A percentile compares a stretch with the other conserved stretches of the same genome.
phyloP scores from a whole-genome alignment of 768 basidiomycete species.

The Gelatoporia subvermispora region DNA sequence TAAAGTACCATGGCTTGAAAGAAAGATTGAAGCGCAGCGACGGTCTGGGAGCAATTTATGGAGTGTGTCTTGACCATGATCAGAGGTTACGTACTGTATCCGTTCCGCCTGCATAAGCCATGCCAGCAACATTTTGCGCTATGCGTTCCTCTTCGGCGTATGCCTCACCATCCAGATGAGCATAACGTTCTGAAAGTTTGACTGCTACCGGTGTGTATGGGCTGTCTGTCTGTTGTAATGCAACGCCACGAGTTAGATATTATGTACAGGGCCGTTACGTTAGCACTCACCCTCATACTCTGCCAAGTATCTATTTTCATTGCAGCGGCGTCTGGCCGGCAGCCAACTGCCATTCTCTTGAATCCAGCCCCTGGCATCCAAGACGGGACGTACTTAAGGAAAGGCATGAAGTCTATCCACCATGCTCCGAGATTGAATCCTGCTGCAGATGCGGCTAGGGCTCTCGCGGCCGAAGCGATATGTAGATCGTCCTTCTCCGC shows the following conservation, averaged over 20 bases:
- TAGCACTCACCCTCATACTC: too few species aligned
- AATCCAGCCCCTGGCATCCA: conserved; percentile 23
- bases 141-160: too few species aligned
- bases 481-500: conserved; percentile 1
- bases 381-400: conserved; percentile 13
- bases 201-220: too few species aligned
- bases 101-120: conserved; percentile 3
- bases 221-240: too few species aligned
- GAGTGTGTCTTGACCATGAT: neutral
- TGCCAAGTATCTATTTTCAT: too few species aligned
- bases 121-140: neutral
- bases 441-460: conserved; percentile 1
- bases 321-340: too few species aligned
- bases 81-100: conserved; percentile 4
- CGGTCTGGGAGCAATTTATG: neutral
- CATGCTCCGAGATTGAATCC: conserved; percentile 1
- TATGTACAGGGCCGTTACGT: too few species aligned
- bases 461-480: conserved; percentile 1
- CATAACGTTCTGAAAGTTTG: too few species aligned
- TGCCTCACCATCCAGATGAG: too few species aligned
- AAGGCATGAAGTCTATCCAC: neutral
- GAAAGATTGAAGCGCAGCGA: neutral
- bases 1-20: conserved; percentile 25
- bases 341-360: conserved; percentile 1
- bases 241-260: too few species aligned